Base-by-base conservation (phyloP, 2,329 filamentous ascomycete genomes). In the Bipolaris victoriae region DNA sequence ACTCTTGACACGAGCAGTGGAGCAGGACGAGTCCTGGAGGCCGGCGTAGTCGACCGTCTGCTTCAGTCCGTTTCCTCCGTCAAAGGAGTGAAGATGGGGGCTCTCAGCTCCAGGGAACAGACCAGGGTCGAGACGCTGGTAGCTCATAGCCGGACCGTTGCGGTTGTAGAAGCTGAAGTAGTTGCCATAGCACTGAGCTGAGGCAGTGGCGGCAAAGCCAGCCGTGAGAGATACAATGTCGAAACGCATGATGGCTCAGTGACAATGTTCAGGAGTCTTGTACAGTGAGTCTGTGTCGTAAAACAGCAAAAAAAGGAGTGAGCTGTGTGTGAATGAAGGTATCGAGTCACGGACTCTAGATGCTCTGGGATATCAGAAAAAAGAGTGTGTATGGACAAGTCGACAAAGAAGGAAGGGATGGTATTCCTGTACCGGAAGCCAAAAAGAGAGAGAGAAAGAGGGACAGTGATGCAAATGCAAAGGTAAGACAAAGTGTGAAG, bases 161-260 rank as follows among this genome's bases (percentile, higher is more conserved):
- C 74, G 74, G 59, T 77, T 76, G 65, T 72, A 76, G 58, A 76
- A 74, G 60, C 67, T 70, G 65, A 77, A 77, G 58, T 77, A 77
- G 44, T 73, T 66, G n/a, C 75, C 75, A 52, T 58, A 57, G 66
- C 74, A 76, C 52, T 73, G 73, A 6, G 70, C 74, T 20, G 68
- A 63, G 36, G 64, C 70, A 11, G 71, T 72, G 53, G 69, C 68
- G 49, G 69, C 68, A 49, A 76, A 56, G 36, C 60, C 66, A 52
- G 70, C 74, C 45, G 71, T 67, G 36, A 74, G 56, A 18, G 68
- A 62, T 41, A 69, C 37, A 24, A 71, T 31, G 57, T 65, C 71
- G 55, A 63, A 61, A 61, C 65, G 63, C 72, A 76, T 76, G 43
- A 43, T 70, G 62, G 51, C 50, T 60, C 52, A 18, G 13, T 37